Conservation (phyloP, 2,329 filamentous ascomycete species). For the Hypoxylon sp. region DNA sequence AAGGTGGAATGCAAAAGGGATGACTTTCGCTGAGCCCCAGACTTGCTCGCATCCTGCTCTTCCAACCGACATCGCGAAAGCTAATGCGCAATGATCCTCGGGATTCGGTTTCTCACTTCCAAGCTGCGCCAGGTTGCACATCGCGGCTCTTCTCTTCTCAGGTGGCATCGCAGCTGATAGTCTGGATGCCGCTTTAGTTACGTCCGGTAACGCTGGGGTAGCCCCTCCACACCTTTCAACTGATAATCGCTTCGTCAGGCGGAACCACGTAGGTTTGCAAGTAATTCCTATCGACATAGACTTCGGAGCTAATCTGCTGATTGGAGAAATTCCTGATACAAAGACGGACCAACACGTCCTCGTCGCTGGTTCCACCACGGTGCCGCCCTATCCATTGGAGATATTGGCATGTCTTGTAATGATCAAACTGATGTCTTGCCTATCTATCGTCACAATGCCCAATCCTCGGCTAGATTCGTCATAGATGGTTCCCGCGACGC, state of each 20-base stretch:
- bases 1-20: neutral
- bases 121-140: slow-evolving; percentile 32
- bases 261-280: slow-evolving; percentile 42
- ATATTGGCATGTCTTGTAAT: slow-evolving; percentile 37
- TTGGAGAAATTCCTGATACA: slow-evolving; percentile 36
- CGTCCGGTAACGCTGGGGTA: slow-evolving; percentile 50
- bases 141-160: slow-evolving; percentile 44
- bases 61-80: slow-evolving; percentile 33
- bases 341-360: slow-evolving; percentile 38
- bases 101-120: slow-evolving; percentile 45
- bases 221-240: slow-evolving; percentile 52
- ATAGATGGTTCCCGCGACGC: slow-evolving; percentile 38
- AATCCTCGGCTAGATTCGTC: slow-evolving; percentile 41
- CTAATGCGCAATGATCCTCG: slow-evolving; percentile 41
- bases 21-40: slow-evolving; percentile 9
- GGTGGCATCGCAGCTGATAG: slow-evolving; percentile 46
- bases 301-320: slow-evolving; percentile 31
- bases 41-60: slow-evolving; percentile 7
- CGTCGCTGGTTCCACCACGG: slow-evolving; percentile 38
- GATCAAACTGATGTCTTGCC: slow-evolving; percentile 39
- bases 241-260: slow-evolving; percentile 41
- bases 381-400: slow-evolving; percentile 46
- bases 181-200: slow-evolving; percentile 52
- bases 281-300: slow-evolving; percentile 42
- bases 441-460: slow-evolving; percentile 43